Percentiles rank a stretch among this genome's conserved stretches.
Conservation (phyloP, 2,329 filamentous ascomycete genomes). For the Clonostachys rhizophaga region DNA sequence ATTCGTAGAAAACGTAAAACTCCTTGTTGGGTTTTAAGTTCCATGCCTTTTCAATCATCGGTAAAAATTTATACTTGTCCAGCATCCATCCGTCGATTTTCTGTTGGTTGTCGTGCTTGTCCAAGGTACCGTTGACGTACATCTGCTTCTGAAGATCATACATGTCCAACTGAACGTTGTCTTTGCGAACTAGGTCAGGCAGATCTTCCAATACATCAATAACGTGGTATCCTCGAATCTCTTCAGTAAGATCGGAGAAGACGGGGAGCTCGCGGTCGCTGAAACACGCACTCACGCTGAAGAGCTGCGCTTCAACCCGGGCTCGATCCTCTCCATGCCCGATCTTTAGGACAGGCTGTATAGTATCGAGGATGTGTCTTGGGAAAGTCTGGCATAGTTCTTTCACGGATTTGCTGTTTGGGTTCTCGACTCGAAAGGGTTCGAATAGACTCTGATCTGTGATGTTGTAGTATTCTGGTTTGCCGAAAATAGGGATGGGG, state of each 20-base stretch:
- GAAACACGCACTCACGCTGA: conserved; percentile 48
- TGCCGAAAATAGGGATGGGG: too few relatives aligned
- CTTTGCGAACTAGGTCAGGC: conserved; percentile 16
- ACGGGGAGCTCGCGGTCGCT: conserved; percentile 32
- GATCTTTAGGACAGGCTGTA: conserved; percentile 25
- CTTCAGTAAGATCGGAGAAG: conserved; percentile 45
- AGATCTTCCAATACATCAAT: conserved; percentile 41
- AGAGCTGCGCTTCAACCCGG: conserved; percentile 35
- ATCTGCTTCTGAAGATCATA: conserved; percentile 34
- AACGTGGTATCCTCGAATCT: conserved; percentile 31
- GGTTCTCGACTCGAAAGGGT: conserved; percentile 16
- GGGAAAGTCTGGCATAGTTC: conserved; percentile 23
- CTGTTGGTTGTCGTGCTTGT: conserved; percentile 14
- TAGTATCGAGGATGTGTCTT: conserved; percentile 17
- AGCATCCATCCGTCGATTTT: conserved; percentile 41
- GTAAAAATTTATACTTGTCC: conserved; percentile 54
- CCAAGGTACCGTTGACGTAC: conserved; percentile 22
- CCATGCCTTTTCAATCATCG: conserved; percentile 47
- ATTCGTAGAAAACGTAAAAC: conserved; percentile 53
- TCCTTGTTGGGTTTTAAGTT: conserved; percentile 36
- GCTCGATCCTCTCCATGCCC: conserved; percentile 17
- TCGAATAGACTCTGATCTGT: conserved; percentile 19
- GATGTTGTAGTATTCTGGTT: conserved; percentile 12
- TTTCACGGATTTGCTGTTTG: conserved; percentile 11
- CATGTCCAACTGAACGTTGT: conserved; percentile 27